These are phyloP conservation scores for Immersiporthe knoxdaviesiana DNA, from an alignment of 2,329 filamentous ascomycete genomes.

Conservation along the genomic window DNA sequence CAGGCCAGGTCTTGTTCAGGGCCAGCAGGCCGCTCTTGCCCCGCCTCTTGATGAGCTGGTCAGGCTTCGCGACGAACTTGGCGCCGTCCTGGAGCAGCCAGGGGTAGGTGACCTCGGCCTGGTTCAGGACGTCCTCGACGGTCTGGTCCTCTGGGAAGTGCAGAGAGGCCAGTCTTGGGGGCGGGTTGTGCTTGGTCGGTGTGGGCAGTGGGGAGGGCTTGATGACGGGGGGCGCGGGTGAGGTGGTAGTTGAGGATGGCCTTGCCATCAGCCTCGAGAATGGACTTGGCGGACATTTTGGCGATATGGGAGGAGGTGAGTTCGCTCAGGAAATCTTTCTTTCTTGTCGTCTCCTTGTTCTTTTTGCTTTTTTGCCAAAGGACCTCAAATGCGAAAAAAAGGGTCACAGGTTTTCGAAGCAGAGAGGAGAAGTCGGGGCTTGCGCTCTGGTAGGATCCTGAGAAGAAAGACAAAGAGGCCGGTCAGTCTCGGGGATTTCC, in stretches of 20 bases:
- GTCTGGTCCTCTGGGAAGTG: constrained; percentile 89
- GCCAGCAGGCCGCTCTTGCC: constrained; percentile 97
- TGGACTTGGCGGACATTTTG: constrained; percentile 92
- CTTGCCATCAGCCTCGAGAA: constrained; percentile 99
- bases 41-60: constrained; percentile 99
- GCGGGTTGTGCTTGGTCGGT: constrained; percentile 86
- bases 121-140: constrained; percentile 83
- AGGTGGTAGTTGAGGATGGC: constrained; percentile 99
- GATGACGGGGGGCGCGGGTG: constrained; percentile 93
- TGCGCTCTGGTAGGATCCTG: constrained; percentile 19
- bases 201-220: constrained; percentile 92
- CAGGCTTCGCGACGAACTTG: constrained; percentile 96
- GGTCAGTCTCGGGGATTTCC: constrained; percentile 24
- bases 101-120: constrained; percentile 95
- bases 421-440: constrained; percentile 21
- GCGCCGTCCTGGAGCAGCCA: constrained; percentile 84
- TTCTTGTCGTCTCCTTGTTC: constrained; percentile 13
- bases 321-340: constrained; percentile 29
- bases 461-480: constrained; percentile 11
- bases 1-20: constrained; percentile 95
- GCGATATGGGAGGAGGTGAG: constrained; percentile 25
- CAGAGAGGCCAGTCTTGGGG: constrained; percentile 86
- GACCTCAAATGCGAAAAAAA: constrained; percentile 26
- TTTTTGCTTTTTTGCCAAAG: constrained; percentile 22
- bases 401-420: constrained; percentile 16